Conservation (phyloP, 2,329 filamentous ascomycete genomes). For the Botryotinia narcissicola region DNA sequence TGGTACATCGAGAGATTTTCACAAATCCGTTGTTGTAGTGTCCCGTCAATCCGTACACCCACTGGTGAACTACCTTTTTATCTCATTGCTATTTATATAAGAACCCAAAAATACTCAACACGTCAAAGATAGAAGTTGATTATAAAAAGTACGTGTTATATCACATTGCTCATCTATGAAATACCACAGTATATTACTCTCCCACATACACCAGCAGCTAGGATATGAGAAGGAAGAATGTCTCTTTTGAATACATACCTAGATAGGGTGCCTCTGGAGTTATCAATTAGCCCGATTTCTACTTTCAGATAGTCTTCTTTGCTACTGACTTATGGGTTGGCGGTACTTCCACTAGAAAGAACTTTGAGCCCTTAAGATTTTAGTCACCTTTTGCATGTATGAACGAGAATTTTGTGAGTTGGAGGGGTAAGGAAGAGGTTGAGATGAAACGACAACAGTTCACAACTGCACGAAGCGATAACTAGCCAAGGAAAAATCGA, state of each 20-base stretch:
- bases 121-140: too few species aligned
- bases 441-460: background rate
- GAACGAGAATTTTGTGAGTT: background rate
- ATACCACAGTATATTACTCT: background rate
- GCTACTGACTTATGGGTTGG: background rate
- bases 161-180: background rate
- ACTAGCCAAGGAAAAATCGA: background rate
- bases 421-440: background rate
- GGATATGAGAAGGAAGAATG: too few species aligned
- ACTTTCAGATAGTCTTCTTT: background rate
- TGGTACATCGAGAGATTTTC: too few species aligned
- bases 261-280: too few species aligned
- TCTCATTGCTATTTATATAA: background rate
- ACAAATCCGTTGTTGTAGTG: too few species aligned
- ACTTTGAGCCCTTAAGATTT: too few species aligned
- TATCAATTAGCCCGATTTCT: background rate
- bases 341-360: background rate
- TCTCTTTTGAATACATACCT: too few species aligned
- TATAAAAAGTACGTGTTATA: rapidly evolving
- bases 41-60: too few species aligned
- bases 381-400: background rate
- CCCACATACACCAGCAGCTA: background rate
- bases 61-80: too few species aligned
- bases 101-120: too few species aligned
- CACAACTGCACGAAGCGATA: background rate